A percentile compares a stretch with the other conserved stretches of the same genome.
These are phyloP conservation scores for Hevea brasiliensis DNA, from an alignment of 345 rosid genomes.

Conservation along the genomic window DNA sequence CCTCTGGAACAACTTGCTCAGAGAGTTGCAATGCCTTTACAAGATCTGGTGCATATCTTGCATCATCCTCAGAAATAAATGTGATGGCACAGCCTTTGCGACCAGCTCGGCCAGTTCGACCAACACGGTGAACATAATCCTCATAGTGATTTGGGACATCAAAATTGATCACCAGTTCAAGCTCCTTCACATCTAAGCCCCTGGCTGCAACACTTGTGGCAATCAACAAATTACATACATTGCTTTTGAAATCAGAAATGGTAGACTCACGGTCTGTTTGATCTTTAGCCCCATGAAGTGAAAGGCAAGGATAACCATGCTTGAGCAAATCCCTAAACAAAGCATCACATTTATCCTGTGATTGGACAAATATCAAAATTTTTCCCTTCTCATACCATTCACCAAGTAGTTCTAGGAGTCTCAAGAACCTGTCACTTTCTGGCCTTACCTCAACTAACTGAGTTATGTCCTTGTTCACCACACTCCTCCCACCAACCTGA, in stretches of 20 bases:
- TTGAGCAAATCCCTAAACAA: constrained; percentile 74
- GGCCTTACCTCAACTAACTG: constrained; percentile 93
- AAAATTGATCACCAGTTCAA: constrained; percentile 84
- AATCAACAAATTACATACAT: constrained; percentile 81
- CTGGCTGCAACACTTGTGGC: constrained; percentile 97
- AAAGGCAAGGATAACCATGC: constrained; percentile 86
- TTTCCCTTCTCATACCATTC: constrained; percentile 98
- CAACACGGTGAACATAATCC: constrained; percentile 97
- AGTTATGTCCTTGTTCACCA: constrained; percentile 87
- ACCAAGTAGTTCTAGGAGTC: constrained; percentile 87
- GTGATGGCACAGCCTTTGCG: constrained; percentile 93
- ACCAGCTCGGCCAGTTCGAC: constrained; percentile 97
- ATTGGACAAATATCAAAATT: constrained; percentile 76
- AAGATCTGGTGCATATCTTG: constrained; percentile 95
- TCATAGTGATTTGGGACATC: constrained; percentile 95
- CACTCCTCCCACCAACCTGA: constrained; percentile 98
- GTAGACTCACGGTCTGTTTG: constrained; percentile 96
- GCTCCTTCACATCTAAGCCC: constrained; percentile 96
- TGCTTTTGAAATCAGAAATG: constrained; percentile 85
- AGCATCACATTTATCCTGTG: constrained; percentile 89
- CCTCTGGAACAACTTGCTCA: constrained; percentile 91
- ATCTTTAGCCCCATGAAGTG: constrained; percentile 96
- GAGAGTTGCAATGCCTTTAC: constrained; percentile 91
- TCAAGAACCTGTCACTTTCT: constrained; percentile 77
- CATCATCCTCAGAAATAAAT: constrained; percentile 87